These are phyloP conservation scores for Neofusicoccum parvum DNA, from an alignment of 2,329 filamentous ascomycete genomes.

Conservation along the genomic window DNA sequence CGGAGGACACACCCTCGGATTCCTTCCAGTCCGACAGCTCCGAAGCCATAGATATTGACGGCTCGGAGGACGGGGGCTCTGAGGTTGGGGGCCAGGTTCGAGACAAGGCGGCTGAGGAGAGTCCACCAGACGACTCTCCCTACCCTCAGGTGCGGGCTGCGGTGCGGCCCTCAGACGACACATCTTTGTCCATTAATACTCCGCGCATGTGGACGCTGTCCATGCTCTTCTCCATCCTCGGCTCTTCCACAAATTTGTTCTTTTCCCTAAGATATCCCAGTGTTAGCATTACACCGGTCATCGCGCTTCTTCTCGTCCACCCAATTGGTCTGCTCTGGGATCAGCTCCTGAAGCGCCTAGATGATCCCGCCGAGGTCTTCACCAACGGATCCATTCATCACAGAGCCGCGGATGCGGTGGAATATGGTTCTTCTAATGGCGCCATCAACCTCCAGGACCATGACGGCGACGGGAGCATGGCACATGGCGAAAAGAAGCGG, in stretches of 20 bases:
- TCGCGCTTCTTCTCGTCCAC: slow-evolving; percentile 81
- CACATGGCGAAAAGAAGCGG: neutral
- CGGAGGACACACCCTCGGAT: neutral
- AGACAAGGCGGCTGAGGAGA: slow-evolving; percentile 43
- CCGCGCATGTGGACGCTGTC: slow-evolving; percentile 85
- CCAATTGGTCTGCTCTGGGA: slow-evolving; percentile 83
- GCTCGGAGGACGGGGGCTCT: slow-evolving; percentile 37
- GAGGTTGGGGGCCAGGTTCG: neutral
- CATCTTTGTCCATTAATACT: slow-evolving; percentile 78
- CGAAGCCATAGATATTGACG: slow-evolving; percentile 31
- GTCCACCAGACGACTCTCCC: slow-evolving; percentile 69
- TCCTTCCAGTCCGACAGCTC: slow-evolving; percentile 7
- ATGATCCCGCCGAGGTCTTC: slow-evolving; percentile 59
- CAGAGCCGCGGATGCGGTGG: slow-evolving; percentile 12
- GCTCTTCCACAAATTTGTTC: slow-evolving; percentile 83
- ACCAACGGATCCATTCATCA: slow-evolving; percentile 56
- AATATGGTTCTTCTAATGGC: slow-evolving; percentile 4
- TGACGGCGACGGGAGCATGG: neutral
- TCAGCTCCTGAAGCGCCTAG: slow-evolving; percentile 62
- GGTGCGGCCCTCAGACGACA: slow-evolving; percentile 75
- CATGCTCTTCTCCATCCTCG: slow-evolving; percentile 77
- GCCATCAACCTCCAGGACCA: neutral
- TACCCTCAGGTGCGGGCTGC: slow-evolving; percentile 81
- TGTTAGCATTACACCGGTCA: slow-evolving; percentile 85
- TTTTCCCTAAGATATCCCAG: slow-evolving; percentile 90